Evolutionary conservation across 495 filamentous ascomycete species (phyloP), one percentile per base, ranked within the genome.

Genomic region (Tetracladium marchalianum): DNA sequence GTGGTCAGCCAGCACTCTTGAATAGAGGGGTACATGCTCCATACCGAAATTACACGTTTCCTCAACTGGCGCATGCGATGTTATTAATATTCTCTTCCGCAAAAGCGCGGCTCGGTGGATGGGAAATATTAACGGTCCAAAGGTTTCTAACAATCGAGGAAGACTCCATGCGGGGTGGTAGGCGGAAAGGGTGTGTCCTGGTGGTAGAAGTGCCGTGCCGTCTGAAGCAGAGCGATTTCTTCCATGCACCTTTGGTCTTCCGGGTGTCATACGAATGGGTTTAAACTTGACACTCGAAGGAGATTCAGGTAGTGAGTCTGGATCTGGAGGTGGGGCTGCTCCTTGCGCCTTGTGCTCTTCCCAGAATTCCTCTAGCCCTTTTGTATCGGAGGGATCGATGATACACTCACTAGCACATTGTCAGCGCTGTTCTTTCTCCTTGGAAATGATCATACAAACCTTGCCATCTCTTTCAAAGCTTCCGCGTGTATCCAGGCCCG

Each of bases 111-210:
- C 89, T 53, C 90, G 77, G 50, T 94, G 84, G 32, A 98, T 70
- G 0, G 92, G 88, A 58, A 93, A 97, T 15, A 96, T 73, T 39
- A 98, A 66, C 0, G 92, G 92, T 0, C 92, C 92, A 60, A 96
- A 93, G 9, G 74, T 76, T 44, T 90, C 83, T 31, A 95, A 65
- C 38, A 93, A 78, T 27, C 71, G 69, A 1, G 79, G 72, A 42
- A 97, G 74, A 33, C 87, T 90, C 55, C 85, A 80, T 1, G 88
- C 88, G 4, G 92, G 92, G 59, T 98, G 92, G 50, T 76, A 82
- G 17, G 82, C 75, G 8, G 84, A 82, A 42, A 95, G 65, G 53
- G 73, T 68, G 62, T 87, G 85, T 33, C 81, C 83, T 12, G 78
- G 44, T 35, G 48, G 75, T 40, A 84, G 70, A 54, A 88, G 56